Evolutionary conservation across 192 early-diverging fungal genomes (phyloP), one percentile per base, ranked within the genome.

Genomic region (Kickxella alabastrina): DNA sequence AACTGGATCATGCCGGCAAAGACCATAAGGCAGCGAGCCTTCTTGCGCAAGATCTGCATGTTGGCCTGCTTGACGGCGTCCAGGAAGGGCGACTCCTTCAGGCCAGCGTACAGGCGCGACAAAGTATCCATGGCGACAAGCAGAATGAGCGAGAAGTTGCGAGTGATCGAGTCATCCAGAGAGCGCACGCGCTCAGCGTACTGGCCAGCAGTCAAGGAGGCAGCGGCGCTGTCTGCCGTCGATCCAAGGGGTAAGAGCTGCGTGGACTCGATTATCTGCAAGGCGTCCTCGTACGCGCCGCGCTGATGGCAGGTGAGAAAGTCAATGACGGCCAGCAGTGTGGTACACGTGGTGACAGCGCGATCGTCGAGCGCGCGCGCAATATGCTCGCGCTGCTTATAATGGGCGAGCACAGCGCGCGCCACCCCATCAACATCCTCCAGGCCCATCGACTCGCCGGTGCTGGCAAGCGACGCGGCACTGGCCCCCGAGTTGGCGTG

Each of bases 1-100:
- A 90, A 92, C 74, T 89, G 87, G 44, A 95, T 82, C 56, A 83
- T 82, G 7, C 92, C 90, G 1, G 86, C 86, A 83, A 90, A 92
- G 48, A 87, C 79, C 71, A 88, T 83, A 22, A 95, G 32, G 0
- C 83, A 74, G 36, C 85, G 78, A n/a, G 83, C 83, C 41, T 79
- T 77, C 22, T 78, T 71, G 44, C 80, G 81, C 39, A 87, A 55
- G 38, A 80, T 73, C 37, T 59, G 54, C 54, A 83, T 56, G 22
- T 78, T 65, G 22, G 76, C 67, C 22, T 79, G 75, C 53, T 70
- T 74, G 34, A 62, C 57, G 6, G 48, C 46, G 25, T 59, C 62
- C 56, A 76, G 25, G 25, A 52, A 79, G 10, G 80, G 77, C 49
- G 81, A 82, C 28, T 69, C 69, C 40, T 83, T 86, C 32, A 79